These are phyloP conservation scores for Xylaria hypoxylon DNA, from an alignment of 2,329 filamentous ascomycete genomes.

Conservation along the genomic window DNA sequence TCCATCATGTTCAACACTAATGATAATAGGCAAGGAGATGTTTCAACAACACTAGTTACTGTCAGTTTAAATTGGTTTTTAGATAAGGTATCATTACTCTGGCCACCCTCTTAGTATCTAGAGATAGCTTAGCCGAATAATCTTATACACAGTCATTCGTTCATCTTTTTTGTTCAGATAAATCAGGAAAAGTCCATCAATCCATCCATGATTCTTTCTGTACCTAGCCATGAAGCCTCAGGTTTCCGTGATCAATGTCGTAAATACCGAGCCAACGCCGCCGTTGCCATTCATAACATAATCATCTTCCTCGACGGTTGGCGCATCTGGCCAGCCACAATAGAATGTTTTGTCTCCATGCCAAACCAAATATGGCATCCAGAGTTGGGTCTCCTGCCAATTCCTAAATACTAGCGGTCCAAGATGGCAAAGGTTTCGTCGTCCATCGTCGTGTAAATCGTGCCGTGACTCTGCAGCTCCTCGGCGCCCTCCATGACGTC, in stretches of 20 bases:
- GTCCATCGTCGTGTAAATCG: conserved; percentile 92
- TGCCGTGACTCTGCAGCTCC: conserved; percentile 77
- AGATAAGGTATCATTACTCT: conserved; percentile 22
- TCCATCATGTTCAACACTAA: conserved; percentile 28
- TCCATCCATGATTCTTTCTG: conserved; percentile 14
- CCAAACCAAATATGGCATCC: neutral
- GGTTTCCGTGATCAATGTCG: conserved; percentile 24
- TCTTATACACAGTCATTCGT: conserved; percentile 30
- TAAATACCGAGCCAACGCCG: conserved; percentile 32
- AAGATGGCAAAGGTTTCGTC: conserved; percentile 92
- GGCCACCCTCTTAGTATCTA: conserved; percentile 20
- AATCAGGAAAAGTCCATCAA: neutral
- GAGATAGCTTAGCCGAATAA: conserved; percentile 32
- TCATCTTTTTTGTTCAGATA: conserved; percentile 3
- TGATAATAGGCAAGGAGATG: neutral
- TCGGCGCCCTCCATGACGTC: conserved; percentile 84
- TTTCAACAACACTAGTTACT: conserved; percentile 32
- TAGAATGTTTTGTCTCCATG: neutral
- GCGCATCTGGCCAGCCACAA: neutral
- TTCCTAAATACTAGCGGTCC: conserved; percentile 60
- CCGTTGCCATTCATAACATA: conserved; percentile 39
- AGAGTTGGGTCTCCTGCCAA: neutral
- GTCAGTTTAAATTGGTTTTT: neutral
- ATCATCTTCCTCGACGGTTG: conserved; percentile 39
- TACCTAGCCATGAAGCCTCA: conserved; percentile 14